These are phyloP conservation scores for Suhomyces bolitotheri DNA, from an alignment of 1,139 yeast genomes.

Conservation along the genomic window DNA sequence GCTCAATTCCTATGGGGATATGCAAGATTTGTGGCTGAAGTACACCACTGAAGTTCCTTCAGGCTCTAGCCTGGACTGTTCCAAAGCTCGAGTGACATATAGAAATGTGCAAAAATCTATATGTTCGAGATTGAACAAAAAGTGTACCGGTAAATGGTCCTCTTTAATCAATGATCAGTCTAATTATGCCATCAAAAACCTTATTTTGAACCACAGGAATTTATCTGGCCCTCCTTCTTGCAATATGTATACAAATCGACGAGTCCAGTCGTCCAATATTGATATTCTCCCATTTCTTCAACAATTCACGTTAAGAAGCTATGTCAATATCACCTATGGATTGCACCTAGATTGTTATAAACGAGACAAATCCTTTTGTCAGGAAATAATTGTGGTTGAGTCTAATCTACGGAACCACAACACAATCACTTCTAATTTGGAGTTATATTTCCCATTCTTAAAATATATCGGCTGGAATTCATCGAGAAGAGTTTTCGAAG, in stretches of 20 bases:
- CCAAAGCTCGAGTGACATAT: too few species aligned
- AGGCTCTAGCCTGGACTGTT: slow-evolving; percentile 61
- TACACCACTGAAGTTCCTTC: slow-evolving; percentile 60
- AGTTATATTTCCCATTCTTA: slow-evolving; percentile 61
- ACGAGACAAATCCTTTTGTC: slow-evolving; percentile 41
- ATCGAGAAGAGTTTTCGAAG: too few species aligned
- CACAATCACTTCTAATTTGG: slow-evolving; percentile 60
- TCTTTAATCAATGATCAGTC: slow-evolving; percentile 49
- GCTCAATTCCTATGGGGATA: slow-evolving; percentile 61
- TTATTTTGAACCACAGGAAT: slow-evolving; percentile 26
- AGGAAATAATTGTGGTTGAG: slow-evolving; percentile 64
- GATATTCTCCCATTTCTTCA: slow-evolving; percentile 48
- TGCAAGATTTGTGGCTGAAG: slow-evolving; percentile 54
- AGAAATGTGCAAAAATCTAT: too few species aligned
- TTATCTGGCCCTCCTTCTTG: slow-evolving; percentile 26
- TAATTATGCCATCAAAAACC: slow-evolving; percentile 25
- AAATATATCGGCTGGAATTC: slow-evolving; percentile 34
- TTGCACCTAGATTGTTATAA: slow-evolving; percentile 47
- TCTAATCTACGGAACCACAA: slow-evolving; percentile 61
- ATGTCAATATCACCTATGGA: slow-evolving; percentile 64
- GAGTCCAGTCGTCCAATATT: slow-evolving; percentile 30
- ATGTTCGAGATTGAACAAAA: slow-evolving; percentile 51
- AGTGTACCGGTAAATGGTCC: slow-evolving; percentile 31
- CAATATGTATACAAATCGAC: slow-evolving; percentile 17
- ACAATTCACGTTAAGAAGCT: slow-evolving; percentile 56